Base-by-base conservation (phyloP, 352 stramenopile species). In the Thraustochytrium striatum region DNA sequence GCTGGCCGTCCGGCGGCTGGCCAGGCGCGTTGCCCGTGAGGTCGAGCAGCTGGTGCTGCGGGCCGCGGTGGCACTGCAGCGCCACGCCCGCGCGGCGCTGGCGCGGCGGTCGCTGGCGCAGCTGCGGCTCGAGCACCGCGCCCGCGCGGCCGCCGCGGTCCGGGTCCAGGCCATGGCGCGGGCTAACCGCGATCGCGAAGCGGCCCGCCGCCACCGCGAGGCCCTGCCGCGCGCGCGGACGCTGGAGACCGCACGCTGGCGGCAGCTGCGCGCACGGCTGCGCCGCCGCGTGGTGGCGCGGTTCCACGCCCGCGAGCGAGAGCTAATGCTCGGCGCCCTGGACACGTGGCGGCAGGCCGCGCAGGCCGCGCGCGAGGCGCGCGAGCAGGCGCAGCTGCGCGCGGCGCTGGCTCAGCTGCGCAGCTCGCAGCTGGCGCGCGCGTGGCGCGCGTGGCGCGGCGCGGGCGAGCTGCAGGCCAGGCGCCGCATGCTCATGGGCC, bases 201-300 rank as follows among this genome's bases (percentile, higher is more conserved):
- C 19, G 3, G 65, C 65, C 32, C 3, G 16, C 7, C 44, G 32
- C 11, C 44, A 38, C 11, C 21, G 65, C 5, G 25, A 61, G 3
- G 43, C 52, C 7, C 21, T 62, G 5, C 25, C 61, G 1, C 65
- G 58, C 9, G 65, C 68, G 65, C 44, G 52, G 19, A 58, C 41
- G 35, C 2, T 75, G 11, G 65, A 75, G 52, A 7, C 9, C 3
- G 65, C 65, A 8, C 43, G 65, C 16, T 72, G 39, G 41, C 19
- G 33, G 21, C 65, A 75, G 47, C 11, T 75, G 16, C 44, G 52
- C 9, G 8, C n/a, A 28, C 65, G 65, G 5, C 65, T 75, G 16
- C 13, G 65, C 16, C 65, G 65, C 0, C 65, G 65, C 43, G 65
- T 75, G 5, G 36, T 75, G 13, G 13, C 19, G 21, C 39, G 65